phyloP scores from a whole-genome alignment of 768 basidiomycete species.

The Boletellus emodensis region DNA sequence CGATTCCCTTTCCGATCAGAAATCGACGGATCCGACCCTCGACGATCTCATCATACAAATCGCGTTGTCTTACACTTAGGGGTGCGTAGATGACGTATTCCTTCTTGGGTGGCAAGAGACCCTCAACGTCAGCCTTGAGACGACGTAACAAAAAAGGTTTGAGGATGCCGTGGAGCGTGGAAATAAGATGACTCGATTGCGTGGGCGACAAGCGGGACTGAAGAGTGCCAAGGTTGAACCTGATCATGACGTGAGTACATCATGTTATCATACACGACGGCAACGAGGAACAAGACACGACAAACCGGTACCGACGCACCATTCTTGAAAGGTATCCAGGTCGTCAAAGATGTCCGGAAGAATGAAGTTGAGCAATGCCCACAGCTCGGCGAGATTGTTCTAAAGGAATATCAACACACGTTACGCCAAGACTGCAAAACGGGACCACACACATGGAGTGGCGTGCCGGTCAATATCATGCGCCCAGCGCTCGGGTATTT shows the following conservation, averaged over 20 bases:
- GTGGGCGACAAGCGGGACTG: conserved; percentile 52
- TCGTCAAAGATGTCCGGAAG: conserved; percentile 92
- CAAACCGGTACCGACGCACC: conserved; percentile 41
- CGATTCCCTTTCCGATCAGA: conserved; percentile 39
- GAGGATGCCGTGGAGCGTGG: conserved; percentile 82
- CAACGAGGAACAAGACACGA: neutral
- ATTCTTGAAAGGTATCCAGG: conserved; percentile 84
- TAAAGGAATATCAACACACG: conserved; percentile 30
- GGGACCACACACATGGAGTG: conserved; percentile 68
- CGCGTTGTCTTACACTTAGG: conserved; percentile 75
- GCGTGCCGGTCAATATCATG: conserved; percentile 95
- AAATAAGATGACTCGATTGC: conserved; percentile 64
- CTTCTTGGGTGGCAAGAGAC: conserved; percentile 81
- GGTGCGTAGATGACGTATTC: conserved; percentile 95
- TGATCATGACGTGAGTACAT: conserved; percentile 22
- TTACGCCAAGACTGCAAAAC: neutral
- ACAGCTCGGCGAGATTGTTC: conserved; percentile 95
- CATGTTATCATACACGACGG: neutral
- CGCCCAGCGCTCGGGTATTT: conserved; percentile 78
- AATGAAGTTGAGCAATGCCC: conserved; percentile 94
- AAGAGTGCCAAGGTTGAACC: conserved; percentile 71
- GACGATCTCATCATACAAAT: conserved; percentile 78
- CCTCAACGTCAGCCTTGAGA: conserved; percentile 84
- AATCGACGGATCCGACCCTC: conserved; percentile 66
- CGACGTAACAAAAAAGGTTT: conserved; percentile 94